Evolutionary conservation across 2,329 filamentous ascomycete genomes (phyloP), one percentile per base, ranked within the genome.

Genomic region (Trichoderma atroviride): DNA sequence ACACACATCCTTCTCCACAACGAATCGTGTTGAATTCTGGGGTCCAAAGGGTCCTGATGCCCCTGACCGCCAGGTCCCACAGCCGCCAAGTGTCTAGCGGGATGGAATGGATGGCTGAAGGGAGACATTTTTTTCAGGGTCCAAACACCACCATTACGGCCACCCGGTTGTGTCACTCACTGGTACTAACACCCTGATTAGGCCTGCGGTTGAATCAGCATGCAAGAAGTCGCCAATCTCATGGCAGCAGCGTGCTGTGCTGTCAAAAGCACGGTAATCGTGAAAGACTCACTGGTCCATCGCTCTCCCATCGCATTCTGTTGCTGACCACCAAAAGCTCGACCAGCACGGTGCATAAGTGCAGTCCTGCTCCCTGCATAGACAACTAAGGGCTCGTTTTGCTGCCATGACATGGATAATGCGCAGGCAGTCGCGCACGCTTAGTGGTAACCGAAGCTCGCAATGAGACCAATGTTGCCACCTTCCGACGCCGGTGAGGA

Each of bases 401-500:
- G 29, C 47, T 16, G 53, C 33, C 53, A 50, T 35, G 40, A 58
- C 27, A 57, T 53, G 63, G 63, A 66, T 47, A 66, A 24, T 24
- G 37, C 27, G 50, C 53, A 50, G 53, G 63, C 53, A 65, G 52
- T 37, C 22, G n/a, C 27, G n/a, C 47, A 55, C 31, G 63, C 40
- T 47, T 57, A 14, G 53, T 29, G n/a, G 35, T 65, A 33, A 24
- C 55, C 29, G 43, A n/a, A 58, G 63, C 52, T 55, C 40, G 55
- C 63, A 50, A 56, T 16, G 35, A 24, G 55, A 59, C 57, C 55
- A 67, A 59, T 10, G 37, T 67, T 59, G 63, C 63, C 63, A 67
- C 62, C 63, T 50, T 67, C 63, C 63, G 63, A 67, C 52, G 63
- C 63, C 63, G 63, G 63, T 22, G 53, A 29, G n/a, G 40, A 24